Percentiles rank a stretch among this genome's conserved stretches.
These are phyloP conservation scores for Juncus inflexus DNA, from an alignment of 176 grass and related monocot genomes.

Conservation along the genomic window DNA sequence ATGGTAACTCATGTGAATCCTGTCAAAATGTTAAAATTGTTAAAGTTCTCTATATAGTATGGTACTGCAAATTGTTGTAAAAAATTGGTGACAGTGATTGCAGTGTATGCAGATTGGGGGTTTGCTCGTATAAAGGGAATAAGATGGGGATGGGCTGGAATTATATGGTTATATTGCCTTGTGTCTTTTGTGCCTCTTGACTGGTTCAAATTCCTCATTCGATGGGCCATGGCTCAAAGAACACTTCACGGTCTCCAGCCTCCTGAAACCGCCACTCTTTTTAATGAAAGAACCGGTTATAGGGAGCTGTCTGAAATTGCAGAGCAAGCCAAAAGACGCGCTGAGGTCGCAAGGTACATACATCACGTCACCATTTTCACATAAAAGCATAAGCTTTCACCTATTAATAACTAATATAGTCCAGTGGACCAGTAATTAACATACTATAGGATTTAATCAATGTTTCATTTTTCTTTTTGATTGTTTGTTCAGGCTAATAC, in stretches of 20 bases:
- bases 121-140: slow-evolving; percentile 66
- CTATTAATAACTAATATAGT: background rate
- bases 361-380: background rate
- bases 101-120: slow-evolving; percentile 50
- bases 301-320: slow-evolving; percentile 84
- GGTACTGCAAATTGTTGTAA: background rate
- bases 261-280: slow-evolving; percentile 21
- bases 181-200: slow-evolving; percentile 81
- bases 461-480: background rate
- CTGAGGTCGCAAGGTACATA: slow-evolving; percentile 68
- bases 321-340: slow-evolving; percentile 94
- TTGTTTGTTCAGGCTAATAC: slow-evolving; percentile 46
- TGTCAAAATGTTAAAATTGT: background rate
- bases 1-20: background rate
- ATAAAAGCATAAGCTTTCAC: background rate
- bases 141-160: slow-evolving; percentile 89
- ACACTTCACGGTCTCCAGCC: slow-evolving; percentile 80
- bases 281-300: slow-evolving; percentile 54
- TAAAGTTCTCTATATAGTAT: background rate
- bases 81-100: slow-evolving; percentile 43
- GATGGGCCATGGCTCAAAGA: slow-evolving; percentile 87
- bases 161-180: slow-evolving; percentile 87
- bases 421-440: background rate
- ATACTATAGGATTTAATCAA: background rate
- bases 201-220: slow-evolving; percentile 72